These are phyloP conservation scores for Dactylorhiza incarnata DNA, from an alignment of 106 monocot genomes.

Conservation along the genomic window DNA sequence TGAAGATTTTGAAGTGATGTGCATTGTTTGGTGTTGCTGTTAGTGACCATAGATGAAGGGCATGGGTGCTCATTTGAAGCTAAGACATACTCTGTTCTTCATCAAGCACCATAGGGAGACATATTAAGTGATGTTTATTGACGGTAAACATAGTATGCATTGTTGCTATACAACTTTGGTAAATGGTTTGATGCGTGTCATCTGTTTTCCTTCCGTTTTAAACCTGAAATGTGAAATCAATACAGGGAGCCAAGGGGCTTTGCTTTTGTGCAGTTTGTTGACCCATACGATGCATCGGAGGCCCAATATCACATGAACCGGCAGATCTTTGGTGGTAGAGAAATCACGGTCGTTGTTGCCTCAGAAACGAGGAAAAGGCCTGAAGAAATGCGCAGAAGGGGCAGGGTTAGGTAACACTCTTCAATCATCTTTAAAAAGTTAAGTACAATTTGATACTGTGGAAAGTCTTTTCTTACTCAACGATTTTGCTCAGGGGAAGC, in stretches of 20 bases:
- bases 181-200: not conserved
- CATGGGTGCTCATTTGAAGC: slow-evolving; percentile 25
- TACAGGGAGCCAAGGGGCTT: slow-evolving; percentile 85
- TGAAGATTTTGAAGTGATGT: slow-evolving; percentile 50
- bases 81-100: slow-evolving; percentile 32
- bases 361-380: slow-evolving; percentile 20
- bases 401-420: slow-evolving; percentile 7
- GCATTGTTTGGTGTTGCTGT: slow-evolving; percentile 36
- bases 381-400: slow-evolving; percentile 20
- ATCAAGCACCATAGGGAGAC: slow-evolving; percentile 35
- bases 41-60: slow-evolving; percentile 40
- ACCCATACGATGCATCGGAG: slow-evolving; percentile 77
- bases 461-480: not conserved
- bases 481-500: not conserved
- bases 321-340: slow-evolving; percentile 27
- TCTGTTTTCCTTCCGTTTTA: not conserved
- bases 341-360: slow-evolving; percentile 23
- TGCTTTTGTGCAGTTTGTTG: slow-evolving; percentile 89
- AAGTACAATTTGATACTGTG: not conserved
- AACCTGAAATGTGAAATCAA: not conserved
- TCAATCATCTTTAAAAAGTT: not conserved
- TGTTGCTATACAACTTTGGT: slow-evolving; percentile 11
- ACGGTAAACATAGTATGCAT: slow-evolving; percentile 34
- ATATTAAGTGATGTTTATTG: slow-evolving; percentile 28
- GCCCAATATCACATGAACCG: slow-evolving; percentile 93